Percentiles rank a stretch among this genome's conserved stretches.
These are phyloP conservation scores for Paraconiothyrium brasiliense DNA, from an alignment of 2,329 filamentous ascomycete species.

Conservation along the genomic window DNA sequence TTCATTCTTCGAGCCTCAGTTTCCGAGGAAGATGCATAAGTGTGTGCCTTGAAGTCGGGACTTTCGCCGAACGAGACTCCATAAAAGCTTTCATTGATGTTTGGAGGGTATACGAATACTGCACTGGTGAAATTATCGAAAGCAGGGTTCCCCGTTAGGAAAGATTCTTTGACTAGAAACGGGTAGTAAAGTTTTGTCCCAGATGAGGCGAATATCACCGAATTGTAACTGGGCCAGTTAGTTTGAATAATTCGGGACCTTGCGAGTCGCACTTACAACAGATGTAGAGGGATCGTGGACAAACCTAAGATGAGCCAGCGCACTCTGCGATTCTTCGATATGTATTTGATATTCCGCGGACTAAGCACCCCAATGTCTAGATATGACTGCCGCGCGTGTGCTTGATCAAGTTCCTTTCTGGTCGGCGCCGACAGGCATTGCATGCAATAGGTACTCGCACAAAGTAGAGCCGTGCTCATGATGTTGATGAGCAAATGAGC, in stretches of 20 bases:
- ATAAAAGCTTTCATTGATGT: too few species aligned
- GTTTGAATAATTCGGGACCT: not conserved
- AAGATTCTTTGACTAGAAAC: not conserved
- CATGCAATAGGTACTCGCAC: conserved; percentile 8
- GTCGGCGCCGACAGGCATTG: conserved; percentile 8
- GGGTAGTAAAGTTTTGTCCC: not conserved
- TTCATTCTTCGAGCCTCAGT: not conserved
- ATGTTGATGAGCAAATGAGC: conserved; percentile 6
- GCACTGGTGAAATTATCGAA: too few species aligned
- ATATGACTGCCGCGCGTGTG: conserved; percentile 1
- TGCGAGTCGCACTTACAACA: not conserved
- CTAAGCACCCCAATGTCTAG: conserved; percentile 7
- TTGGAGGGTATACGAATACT: too few species aligned
- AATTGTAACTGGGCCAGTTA: conserved; percentile 4
- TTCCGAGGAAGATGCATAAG: not conserved
- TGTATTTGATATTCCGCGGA: not conserved
- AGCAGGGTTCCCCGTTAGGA: not conserved
- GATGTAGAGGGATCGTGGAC: conserved; percentile 1
- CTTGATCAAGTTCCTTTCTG: conserved; percentile 1
- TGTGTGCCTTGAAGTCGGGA: too few species aligned
- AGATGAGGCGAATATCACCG: not conserved
- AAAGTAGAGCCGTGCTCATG: conserved; percentile 1
- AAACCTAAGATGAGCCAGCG: not conserved
- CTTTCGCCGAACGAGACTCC: too few species aligned
- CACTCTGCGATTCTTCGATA: not conserved